Conservation (phyloP, 495 filamentous ascomycete genomes). For the Parachaetomium inaequale region DNA sequence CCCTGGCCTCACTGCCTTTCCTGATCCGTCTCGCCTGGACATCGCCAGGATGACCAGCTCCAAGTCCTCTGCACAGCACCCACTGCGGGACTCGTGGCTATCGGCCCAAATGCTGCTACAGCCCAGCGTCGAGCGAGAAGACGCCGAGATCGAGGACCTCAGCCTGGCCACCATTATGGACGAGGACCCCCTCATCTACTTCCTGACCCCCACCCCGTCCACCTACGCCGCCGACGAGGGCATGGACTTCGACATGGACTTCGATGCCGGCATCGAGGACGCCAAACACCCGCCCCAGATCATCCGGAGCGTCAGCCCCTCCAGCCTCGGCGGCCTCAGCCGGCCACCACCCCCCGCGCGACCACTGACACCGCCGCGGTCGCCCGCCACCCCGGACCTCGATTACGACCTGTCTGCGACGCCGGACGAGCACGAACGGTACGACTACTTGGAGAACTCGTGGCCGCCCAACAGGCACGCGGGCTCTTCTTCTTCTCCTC, state of each 20-base stretch:
- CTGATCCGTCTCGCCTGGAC: background rate
- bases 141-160: conserved; percentile 38
- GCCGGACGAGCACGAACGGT: conserved; percentile 32
- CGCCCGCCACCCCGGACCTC: conserved; percentile 31
- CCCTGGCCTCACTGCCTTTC: background rate
- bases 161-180: conserved; percentile 37
- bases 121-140: conserved; percentile 37
- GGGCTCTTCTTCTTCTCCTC: too few species aligned
- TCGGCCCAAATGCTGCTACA: conserved; percentile 35
- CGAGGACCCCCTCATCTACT: conserved; percentile 48
- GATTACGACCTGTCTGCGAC: conserved; percentile 27
- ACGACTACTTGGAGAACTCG: conserved; percentile 39
- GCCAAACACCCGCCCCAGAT: conserved; percentile 38
- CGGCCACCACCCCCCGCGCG: conserved; percentile 37
- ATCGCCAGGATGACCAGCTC: conserved; percentile 10
- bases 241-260: conserved; percentile 49
- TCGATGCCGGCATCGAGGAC: conserved; percentile 52
- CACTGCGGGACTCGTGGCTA: conserved; percentile 28
- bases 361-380: conserved; percentile 36
- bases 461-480: conserved; percentile 14
- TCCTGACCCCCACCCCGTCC: conserved; percentile 44
- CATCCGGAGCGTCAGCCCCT: conserved; percentile 47
- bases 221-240: conserved; percentile 36
- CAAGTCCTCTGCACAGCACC: conserved; percentile 1
- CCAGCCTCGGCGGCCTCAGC: conserved; percentile 44